Evolutionary conservation across 1,284 basidiomycete genomes (phyloP).

Genomic region (Trametes sp.): DNA sequence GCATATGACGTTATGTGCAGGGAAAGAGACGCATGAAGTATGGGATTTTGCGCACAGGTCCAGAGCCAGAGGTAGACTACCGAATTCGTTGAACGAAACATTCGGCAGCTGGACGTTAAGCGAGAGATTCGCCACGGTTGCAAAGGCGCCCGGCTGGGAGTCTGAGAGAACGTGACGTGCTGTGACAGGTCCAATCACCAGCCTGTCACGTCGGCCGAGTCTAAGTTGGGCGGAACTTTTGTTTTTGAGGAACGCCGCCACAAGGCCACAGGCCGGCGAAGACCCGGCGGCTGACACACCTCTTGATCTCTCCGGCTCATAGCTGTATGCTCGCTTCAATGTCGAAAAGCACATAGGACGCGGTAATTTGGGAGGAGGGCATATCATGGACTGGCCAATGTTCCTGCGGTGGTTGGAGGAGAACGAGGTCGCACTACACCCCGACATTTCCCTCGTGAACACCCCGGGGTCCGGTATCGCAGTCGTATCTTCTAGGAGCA

Average conservation of each 20-base stretch:
- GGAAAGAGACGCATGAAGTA: background rate
- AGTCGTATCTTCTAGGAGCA: background rate
- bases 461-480: background rate
- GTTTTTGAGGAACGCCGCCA: background rate
- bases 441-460: slow-evolving; percentile 1
- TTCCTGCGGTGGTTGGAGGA: slow-evolving; percentile 10
- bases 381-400: slow-evolving; percentile 1
- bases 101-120: too few relatives aligned
- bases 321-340: too few relatives aligned
- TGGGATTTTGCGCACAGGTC: too few relatives aligned
- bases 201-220: background rate
- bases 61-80: too few relatives aligned
- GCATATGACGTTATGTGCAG: background rate
- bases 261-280: background rate
- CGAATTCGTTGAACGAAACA: too few relatives aligned
- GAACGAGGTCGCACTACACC: slow-evolving; percentile 3
- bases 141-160: background rate
- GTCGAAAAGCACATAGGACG: too few relatives aligned
- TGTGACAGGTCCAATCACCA: background rate
- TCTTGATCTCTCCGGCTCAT: too few relatives aligned
- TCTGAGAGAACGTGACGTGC: background rate
- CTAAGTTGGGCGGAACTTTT: background rate
- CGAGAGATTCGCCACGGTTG: background rate
- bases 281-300: background rate
- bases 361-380: background rate